Base-by-base conservation (phyloP, 768 basidiomycete genomes). In the Suillus americanus region DNA sequence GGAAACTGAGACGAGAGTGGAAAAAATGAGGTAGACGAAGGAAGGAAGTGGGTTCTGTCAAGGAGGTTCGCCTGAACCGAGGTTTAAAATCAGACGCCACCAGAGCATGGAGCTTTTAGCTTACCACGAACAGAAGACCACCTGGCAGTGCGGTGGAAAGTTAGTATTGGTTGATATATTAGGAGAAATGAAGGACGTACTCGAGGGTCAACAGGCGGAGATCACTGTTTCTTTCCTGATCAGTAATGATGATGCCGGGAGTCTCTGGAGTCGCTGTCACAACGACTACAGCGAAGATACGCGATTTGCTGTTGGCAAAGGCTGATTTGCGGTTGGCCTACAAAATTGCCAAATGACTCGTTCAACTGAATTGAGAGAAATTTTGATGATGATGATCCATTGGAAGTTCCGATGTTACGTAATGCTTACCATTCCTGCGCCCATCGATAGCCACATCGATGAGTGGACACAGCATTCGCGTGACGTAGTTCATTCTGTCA, bases 191-290 rank as follows among this genome's bases (percentile, higher is more conserved):
- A 66, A 67, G 64, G 20, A 75, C 89, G 69, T 66, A 92, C 91
- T 85, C 85, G 75, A 88, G 86, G 88, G 88, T 88, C 89, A 91
- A 78, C 76, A 90, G 82, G 83, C 90, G 90, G 76, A 92, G 88
- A 82, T 92, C 90, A 77, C 79, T 83, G 80, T 91, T 90, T 81
- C 87, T 85, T 83, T 81, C 79, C 75, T 90, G 88, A 85, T 86
- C 86, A 86, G 85, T 81, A 89, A 90, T 91, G 75, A 73, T 91
- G 86, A 78, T 75, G 65, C 69, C 72, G 61, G 33, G 61, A 65
- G 75, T 68, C 76, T 79, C 79, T 78, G 78, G 73, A 70, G 83
- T 79, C 84, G 79, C 69, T 73, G 57, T 63, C 57, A 61, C 60
- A 66, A 72, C 70, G 71, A 73, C 72, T 67, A 69, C 72, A 68